Percentiles rank a stretch among this genome's conserved stretches.
Evolutionary conservation across 768 basidiomycete species (phyloP).

Genomic region (Pleurotus citrinopileatus): DNA sequence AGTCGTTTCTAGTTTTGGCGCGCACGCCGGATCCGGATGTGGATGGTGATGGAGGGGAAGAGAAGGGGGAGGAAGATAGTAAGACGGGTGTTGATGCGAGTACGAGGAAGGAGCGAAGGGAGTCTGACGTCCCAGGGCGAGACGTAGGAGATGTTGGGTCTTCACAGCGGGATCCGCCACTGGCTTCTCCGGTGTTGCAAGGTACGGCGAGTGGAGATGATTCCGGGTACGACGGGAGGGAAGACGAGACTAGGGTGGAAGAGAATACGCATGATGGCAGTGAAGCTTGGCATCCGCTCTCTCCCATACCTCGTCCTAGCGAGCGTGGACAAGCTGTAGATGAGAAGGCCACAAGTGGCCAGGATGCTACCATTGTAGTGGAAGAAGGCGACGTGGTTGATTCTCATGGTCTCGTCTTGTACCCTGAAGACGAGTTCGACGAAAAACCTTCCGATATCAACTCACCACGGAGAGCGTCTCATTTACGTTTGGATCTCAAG

Average conservation of each 20-base stretch:
- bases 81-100: conserved; percentile 13
- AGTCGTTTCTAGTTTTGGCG: conserved; percentile 1
- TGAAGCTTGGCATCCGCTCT: background rate
- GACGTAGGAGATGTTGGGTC: conserved; percentile 14
- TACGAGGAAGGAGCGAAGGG: conserved; percentile 11
- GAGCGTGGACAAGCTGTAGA: conserved; percentile 4
- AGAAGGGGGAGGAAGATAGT: background rate
- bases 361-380: conserved; percentile 11
- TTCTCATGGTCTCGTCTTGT: conserved; percentile 23
- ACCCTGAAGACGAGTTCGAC: conserved; percentile 21
- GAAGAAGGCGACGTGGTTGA: conserved; percentile 18
- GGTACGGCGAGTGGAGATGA: background rate
- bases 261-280: background rate
- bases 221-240: background rate
- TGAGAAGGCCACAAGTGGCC: conserved; percentile 11
- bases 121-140: too few species aligned
- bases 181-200: conserved; percentile 7
- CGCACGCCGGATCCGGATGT: conserved; percentile 2
- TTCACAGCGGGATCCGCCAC: conserved; percentile 6
- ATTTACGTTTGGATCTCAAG: conserved; percentile 49
- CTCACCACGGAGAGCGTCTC: conserved; percentile 33
- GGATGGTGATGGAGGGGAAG: background rate
- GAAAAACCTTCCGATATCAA: conserved; percentile 23
- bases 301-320: conserved; percentile 9
- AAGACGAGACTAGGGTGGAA: background rate